Percentiles rank a stretch among this genome's conserved stretches.
phyloP scores from a whole-genome alignment of 2,329 filamentous ascomycete genomes.

The Neonectria sp. region DNA sequence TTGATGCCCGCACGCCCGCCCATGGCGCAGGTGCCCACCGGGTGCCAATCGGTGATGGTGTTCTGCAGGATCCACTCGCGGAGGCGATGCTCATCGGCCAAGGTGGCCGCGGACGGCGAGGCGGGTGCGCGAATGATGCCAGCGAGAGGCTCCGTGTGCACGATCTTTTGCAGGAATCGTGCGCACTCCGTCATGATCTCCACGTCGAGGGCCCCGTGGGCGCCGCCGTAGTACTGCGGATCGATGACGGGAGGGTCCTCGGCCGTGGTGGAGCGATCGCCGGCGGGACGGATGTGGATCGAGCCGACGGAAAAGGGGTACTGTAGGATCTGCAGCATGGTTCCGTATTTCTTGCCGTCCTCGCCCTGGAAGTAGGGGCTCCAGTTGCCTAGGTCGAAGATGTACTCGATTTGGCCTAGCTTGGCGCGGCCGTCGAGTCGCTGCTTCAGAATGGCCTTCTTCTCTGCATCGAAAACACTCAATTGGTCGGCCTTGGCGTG shows the following conservation, averaged over 20 bases:
- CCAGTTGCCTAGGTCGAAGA: constrained; percentile 65
- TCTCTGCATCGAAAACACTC: constrained; percentile 39
- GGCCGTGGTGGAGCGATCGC: constrained; percentile 29
- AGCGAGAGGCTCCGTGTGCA: constrained; percentile 54
- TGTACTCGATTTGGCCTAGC: constrained; percentile 64
- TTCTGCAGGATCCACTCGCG: constrained; percentile 48
- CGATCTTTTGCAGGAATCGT: constrained; percentile 58
- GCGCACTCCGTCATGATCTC: constrained; percentile 59
- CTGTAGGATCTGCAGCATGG: constrained; percentile 65
- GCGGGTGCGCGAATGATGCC: constrained; percentile 53
- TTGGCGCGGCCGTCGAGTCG: constrained; percentile 51
- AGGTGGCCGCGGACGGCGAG: constrained; percentile 40
- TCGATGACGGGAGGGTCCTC: constrained; percentile 56
- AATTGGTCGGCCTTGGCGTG: constrained; percentile 39
- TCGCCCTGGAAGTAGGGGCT: constrained; percentile 54
- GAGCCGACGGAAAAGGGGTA: constrained; percentile 66
- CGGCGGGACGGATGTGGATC: constrained; percentile 58
- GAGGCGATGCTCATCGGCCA: constrained; percentile 35
- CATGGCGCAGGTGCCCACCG: constrained; percentile 55
- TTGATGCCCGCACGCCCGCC: constrained; percentile 48
- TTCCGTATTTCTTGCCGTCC: constrained; percentile 61
- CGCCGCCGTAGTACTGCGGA: constrained; percentile 58
- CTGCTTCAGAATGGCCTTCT: constrained; percentile 49
- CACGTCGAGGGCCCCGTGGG: constrained; percentile 58
- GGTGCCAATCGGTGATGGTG: constrained; percentile 57